Base-by-base conservation (phyloP, 2,329 filamentous ascomycete genomes). In the Botrytis squamosa region DNA sequence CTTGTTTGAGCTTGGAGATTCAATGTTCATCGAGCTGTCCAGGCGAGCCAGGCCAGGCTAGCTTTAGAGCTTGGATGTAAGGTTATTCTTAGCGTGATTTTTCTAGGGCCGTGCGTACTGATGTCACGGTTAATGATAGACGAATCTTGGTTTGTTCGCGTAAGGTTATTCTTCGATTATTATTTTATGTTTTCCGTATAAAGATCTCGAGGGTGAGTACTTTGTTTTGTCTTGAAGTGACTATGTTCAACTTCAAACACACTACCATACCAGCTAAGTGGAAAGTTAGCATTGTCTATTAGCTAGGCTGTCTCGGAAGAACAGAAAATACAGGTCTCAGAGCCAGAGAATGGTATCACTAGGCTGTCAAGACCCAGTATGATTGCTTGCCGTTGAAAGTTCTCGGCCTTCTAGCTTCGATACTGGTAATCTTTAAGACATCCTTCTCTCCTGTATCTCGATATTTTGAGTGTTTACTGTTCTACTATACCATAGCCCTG, bases 371-470 rank as follows among this genome's bases (percentile, higher is more conserved):
- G 14, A 57, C 7, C 14, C n/a, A 57, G 7, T 29, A 57, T 9
- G 52, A 29, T 8, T 57, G n/a, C 29, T 33, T 29, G 52, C 16
- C 14, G 2, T 4, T 29, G n/a, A 57, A 33, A 57, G 14, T 57
- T 29, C 14, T 18, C n/a, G n/a, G n/a, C 14, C 2, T 57, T 3
- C n/a, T 29, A 57, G n/a, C 25, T 57, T 57, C 3, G 14, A 29
- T 57, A 18, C n/a, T 57, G n/a, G n/a, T 29, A 57, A 18, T 57
- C 52, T 57, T 18, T 4, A 5, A 29, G 16, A 6, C 7, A 57
- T 18, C 3, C 1, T 4, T 29, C 0, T 57, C 3, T 18, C 6
- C n/a, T 0, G n/a, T 14, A 29, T 29, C 14, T 29, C 6, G 1
- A 57, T 16, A 18, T 18, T 9, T 55, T 8, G 52, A 29, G 18